A percentile compares a stretch with the other conserved stretches of the same genome.
Conservation (phyloP, 805 yeast species). For the Nakazawaea wyomingensis region DNA sequence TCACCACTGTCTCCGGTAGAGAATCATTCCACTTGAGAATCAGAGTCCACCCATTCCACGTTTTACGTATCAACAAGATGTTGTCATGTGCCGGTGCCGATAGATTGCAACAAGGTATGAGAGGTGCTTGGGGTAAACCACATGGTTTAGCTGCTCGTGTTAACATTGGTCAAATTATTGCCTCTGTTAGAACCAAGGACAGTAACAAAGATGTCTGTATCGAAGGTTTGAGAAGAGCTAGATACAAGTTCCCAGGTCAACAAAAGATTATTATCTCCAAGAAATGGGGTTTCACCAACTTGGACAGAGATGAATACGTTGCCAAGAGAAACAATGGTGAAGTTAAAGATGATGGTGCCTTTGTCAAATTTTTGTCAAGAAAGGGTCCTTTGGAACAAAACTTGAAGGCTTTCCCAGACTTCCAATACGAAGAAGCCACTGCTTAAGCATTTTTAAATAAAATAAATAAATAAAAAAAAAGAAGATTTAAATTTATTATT, state of each 20-base stretch:
- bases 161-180: slow-evolving; percentile 95
- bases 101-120: slow-evolving; percentile 99
- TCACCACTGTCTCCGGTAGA: slow-evolving; percentile 97
- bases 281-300: slow-evolving; percentile 99
- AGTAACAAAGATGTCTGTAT: slow-evolving; percentile 94
- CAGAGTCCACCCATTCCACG: slow-evolving; percentile 99
- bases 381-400: slow-evolving; percentile 93
- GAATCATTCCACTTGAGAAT: slow-evolving; percentile 99
- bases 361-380: slow-evolving; percentile 95
- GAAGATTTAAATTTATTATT: too few species aligned
- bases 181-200: slow-evolving; percentile 98
- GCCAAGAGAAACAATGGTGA: slow-evolving; percentile 94
- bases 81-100: slow-evolving; percentile 99
- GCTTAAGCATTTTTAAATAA: too few species aligned
- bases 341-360: slow-evolving; percentile 99
- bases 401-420: slow-evolving; percentile 93
- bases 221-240: slow-evolving; percentile 99
- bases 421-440: slow-evolving; percentile 44
- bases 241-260: slow-evolving; percentile 99
- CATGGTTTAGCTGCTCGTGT: slow-evolving; percentile 99
- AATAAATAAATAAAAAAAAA: too few species aligned
- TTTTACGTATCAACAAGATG: slow-evolving; percentile 99
- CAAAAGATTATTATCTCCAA: slow-evolving; percentile 98
- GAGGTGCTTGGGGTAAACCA: slow-evolving; percentile 99
- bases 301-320: slow-evolving; percentile 96